phyloP scores from a whole-genome alignment of 1,139 yeast species.

The Pichia sp. region DNA sequence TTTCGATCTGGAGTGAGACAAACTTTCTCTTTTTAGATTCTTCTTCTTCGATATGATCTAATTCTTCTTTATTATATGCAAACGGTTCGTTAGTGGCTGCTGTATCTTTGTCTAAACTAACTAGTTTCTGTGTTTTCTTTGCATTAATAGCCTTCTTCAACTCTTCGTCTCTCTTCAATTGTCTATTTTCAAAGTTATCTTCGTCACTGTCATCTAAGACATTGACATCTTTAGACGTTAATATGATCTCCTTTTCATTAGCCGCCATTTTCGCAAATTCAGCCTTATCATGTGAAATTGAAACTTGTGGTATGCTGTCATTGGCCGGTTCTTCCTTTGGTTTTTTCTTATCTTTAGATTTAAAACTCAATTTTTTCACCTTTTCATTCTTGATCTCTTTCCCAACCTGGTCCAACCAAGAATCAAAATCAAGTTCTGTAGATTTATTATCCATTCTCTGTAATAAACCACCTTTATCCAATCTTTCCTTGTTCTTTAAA shows the following conservation, averaged over 20 bases:
- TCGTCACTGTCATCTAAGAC: conserved; percentile 20
- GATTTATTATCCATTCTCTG: conserved; percentile 17
- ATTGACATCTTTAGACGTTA: conserved; percentile 60
- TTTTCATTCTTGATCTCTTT: conserved; percentile 9
- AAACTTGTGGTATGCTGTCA: no score
- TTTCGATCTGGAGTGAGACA: conserved; percentile 33
- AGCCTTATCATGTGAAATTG: conserved; percentile 2
- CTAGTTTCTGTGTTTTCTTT: conserved; percentile 12
- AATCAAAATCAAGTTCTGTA: conserved; percentile 19
- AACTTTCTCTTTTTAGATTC: conserved; percentile 17
- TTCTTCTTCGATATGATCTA: background rate
- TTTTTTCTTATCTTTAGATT: background rate
- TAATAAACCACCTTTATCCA: conserved; percentile 25
- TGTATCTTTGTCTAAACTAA: conserved; percentile 6
- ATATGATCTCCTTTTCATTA: conserved; percentile 36
- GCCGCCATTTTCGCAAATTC: background rate
- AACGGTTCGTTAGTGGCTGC: background rate
- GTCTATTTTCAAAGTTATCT: conserved; percentile 43
- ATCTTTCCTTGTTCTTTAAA: conserved; percentile 17
- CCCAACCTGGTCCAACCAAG: conserved; percentile 31
- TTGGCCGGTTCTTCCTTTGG: no score
- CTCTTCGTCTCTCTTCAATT: conserved; percentile 36
- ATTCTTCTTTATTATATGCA: background rate
- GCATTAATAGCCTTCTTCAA: conserved; percentile 33
- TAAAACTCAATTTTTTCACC: conserved; percentile 10